Evolutionary conservation across 2,329 filamentous ascomycete genomes (phyloP).

Genomic region (Stenocarpella maydis): DNA sequence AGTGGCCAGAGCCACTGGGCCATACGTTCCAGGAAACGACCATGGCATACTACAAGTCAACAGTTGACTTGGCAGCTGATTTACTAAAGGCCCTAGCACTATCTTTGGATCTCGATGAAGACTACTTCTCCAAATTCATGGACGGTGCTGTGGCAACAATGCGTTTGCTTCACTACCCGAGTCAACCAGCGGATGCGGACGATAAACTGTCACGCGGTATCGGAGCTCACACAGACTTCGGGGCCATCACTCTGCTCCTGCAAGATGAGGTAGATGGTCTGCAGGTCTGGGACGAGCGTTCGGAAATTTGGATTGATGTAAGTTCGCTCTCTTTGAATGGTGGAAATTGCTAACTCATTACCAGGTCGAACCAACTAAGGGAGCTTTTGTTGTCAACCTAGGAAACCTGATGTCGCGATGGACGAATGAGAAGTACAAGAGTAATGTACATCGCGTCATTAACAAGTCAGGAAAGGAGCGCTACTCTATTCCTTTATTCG

Average conservation of each 20-base stretch:
- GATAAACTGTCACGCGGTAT: conserved; percentile 46
- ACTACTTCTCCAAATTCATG: conserved; percentile 52
- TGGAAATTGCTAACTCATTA: neutral
- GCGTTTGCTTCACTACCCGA: conserved; percentile 56
- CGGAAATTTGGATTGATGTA: conserved; percentile 53
- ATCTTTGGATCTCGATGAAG: conserved; percentile 47
- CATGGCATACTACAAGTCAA: conserved; percentile 49
- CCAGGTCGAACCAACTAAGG: conserved; percentile 52
- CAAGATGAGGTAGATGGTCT: conserved; percentile 59
- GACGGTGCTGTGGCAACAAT: conserved; percentile 52
- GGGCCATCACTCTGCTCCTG: conserved; percentile 62
- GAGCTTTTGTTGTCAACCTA: conserved; percentile 59
- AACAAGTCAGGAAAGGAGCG: conserved; percentile 57
- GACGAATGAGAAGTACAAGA: conserved; percentile 62
- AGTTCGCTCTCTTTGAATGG: conserved; percentile 30
- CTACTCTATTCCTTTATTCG: conserved; percentile 62
- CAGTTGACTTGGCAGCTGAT: conserved; percentile 48
- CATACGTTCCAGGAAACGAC: conserved; percentile 46
- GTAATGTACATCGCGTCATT: conserved; percentile 62
- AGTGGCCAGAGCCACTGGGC: conserved; percentile 51
- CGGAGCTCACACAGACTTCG: conserved; percentile 63
- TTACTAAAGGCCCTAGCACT: conserved; percentile 50
- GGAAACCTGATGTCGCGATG: conserved; percentile 57
- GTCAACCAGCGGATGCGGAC: conserved; percentile 46
- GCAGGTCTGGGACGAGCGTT: conserved; percentile 56